A percentile compares a stretch with the other conserved stretches of the same genome.
These are phyloP conservation scores for Clonostachys solani DNA, from an alignment of 2,329 filamentous ascomycete species.

Conservation along the genomic window DNA sequence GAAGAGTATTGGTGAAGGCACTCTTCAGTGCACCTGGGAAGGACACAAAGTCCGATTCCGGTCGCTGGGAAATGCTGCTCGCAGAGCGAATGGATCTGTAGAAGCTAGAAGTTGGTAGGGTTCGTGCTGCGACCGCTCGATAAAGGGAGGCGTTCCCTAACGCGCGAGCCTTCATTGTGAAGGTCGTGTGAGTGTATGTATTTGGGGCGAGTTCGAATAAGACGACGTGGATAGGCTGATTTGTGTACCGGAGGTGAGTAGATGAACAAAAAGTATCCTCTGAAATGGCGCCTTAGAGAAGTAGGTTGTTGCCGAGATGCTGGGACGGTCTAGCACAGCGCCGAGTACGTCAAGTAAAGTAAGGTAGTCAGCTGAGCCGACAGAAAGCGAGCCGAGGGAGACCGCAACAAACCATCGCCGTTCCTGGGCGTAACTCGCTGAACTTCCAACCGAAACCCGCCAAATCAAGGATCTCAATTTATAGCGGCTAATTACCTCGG, in stretches of 20 bases:
- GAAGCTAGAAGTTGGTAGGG: constrained; percentile 4
- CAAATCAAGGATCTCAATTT: too few species aligned
- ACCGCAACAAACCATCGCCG: neutral
- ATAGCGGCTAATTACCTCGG: too few species aligned
- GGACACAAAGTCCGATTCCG: constrained; percentile 51
- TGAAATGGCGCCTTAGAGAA: too few species aligned
- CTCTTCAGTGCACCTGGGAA: constrained; percentile 97
- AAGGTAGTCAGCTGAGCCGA: neutral
- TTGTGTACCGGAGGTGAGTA: too few species aligned
- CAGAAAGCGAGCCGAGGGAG: constrained; percentile 4
- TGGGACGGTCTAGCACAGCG: too few species aligned
- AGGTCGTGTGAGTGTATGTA: too few species aligned
- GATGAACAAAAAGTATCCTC: too few species aligned
- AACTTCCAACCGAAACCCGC: too few species aligned
- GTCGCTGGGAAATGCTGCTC: constrained; percentile 51
- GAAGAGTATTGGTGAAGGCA: constrained; percentile 78
- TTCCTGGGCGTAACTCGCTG: too few species aligned
- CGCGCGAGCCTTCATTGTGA: constrained; percentile 24
- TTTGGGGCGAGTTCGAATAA: neutral
- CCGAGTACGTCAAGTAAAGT: too few species aligned
- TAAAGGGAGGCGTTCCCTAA: constrained; percentile 20
- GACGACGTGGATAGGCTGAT: neutral
- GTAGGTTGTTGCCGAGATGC: too few species aligned
- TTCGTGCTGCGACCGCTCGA: constrained; percentile 12
- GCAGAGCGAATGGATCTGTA: constrained; percentile 23